A percentile compares a stretch with the other conserved stretches of the same genome.
phyloP scores from a whole-genome alignment of 2,329 filamentous ascomycete species.

The Domatiomyces globalis region DNA sequence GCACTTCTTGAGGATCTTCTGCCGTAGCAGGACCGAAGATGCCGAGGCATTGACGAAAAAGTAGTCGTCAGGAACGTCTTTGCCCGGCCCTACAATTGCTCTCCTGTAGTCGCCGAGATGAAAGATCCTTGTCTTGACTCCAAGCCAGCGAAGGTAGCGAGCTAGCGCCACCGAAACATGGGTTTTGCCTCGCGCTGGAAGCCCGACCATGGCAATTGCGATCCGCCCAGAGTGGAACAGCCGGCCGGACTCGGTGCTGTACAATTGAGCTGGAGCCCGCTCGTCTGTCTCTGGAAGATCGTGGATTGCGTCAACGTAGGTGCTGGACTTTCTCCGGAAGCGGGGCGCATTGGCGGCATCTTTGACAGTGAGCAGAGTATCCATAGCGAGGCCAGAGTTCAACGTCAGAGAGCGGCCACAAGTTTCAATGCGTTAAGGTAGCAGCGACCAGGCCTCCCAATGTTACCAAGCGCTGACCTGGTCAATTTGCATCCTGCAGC shows the following conservation, averaged over 20 bases:
- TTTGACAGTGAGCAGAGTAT: slow-evolving; percentile 56
- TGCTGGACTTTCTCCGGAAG: slow-evolving; percentile 84
- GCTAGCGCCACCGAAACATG: slow-evolving; percentile 94
- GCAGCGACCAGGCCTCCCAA: not conserved
- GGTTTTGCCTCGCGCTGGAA: slow-evolving; percentile 90
- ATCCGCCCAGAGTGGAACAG: slow-evolving; percentile 96
- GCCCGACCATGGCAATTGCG: slow-evolving; percentile 89
- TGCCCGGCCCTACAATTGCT: slow-evolving; percentile 70
- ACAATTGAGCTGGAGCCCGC: slow-evolving; percentile 88
- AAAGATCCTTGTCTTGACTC: slow-evolving; percentile 95
- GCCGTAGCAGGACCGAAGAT: slow-evolving; percentile 77
- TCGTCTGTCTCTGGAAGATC: slow-evolving; percentile 71
- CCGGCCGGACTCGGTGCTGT: slow-evolving; percentile 93
- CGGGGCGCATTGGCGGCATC: slow-evolving; percentile 80
- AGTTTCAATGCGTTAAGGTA: not conserved
- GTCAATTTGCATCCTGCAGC: not conserved
- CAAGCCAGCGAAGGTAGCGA: slow-evolving; percentile 89
- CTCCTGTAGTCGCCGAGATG: slow-evolving; percentile 93
- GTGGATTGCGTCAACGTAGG: slow-evolving; percentile 93
- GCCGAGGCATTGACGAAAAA: slow-evolving; percentile 93
- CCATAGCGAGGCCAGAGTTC: slow-evolving; percentile 25
- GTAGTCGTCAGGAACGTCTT: slow-evolving; percentile 86
- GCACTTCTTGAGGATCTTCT: slow-evolving; percentile 96
- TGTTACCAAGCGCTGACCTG: not conserved
- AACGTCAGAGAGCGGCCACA: not conserved